These are phyloP conservation scores for Magnolia officinalis DNA, from an alignment of 164 flowering plant genomes.

Conservation along the genomic window DNA sequence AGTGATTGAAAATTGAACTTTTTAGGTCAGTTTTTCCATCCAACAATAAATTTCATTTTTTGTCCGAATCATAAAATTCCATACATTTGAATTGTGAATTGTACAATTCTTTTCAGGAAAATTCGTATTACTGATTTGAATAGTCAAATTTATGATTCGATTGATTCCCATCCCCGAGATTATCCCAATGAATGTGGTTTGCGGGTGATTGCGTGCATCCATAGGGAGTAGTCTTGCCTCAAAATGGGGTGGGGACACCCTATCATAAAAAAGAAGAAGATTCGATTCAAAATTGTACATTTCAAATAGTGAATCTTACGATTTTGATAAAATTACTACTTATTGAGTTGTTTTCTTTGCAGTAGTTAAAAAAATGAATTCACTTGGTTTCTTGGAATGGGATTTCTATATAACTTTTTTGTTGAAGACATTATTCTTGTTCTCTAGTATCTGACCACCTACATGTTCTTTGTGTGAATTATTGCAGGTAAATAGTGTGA, in stretches of 20 bases:
- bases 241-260: too few relatives aligned
- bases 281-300: too few relatives aligned
- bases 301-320: background rate
- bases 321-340: too few relatives aligned
- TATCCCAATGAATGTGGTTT: too few relatives aligned
- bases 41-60: too few relatives aligned
- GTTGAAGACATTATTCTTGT: background rate
- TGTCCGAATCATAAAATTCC: background rate
- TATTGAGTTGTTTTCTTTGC: background rate
- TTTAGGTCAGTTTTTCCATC: too few relatives aligned
- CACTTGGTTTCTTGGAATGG: background rate
- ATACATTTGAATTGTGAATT: background rate
- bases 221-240: too few relatives aligned
- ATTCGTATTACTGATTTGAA: background rate
- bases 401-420: background rate
- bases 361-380: background rate
- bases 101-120: background rate
- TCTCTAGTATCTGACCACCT: background rate
- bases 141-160: background rate
- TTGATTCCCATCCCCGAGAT: too few relatives aligned
- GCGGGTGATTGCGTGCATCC: too few relatives aligned
- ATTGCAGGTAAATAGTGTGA: constrained; percentile 83
- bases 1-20: too few relatives aligned
- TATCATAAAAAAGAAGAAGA: too few relatives aligned
- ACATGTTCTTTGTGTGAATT: background rate